phyloP scores from a whole-genome alignment of 371 early-diverging fungal species.

The Capniomyces stellatus region DNA sequence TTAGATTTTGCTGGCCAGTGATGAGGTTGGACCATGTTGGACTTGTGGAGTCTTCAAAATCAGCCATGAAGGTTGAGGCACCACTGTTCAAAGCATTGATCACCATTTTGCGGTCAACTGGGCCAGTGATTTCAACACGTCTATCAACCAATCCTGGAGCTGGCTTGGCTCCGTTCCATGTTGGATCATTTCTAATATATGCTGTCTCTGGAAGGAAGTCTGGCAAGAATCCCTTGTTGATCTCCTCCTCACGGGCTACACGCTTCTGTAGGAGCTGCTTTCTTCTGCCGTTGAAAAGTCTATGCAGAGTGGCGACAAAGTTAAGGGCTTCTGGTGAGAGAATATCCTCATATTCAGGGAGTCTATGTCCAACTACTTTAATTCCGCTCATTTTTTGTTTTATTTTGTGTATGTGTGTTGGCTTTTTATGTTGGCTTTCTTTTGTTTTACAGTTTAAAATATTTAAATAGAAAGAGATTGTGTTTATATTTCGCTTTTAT shows the following conservation, averaged over 20 bases:
- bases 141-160: conserved; percentile 84
- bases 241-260: conserved; percentile 47
- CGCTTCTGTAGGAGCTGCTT: conserved; percentile 56
- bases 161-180: conserved; percentile 75
- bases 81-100: conserved; percentile 92
- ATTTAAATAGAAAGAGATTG: no score
- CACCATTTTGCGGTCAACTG: conserved; percentile 95
- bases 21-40: conserved; percentile 86
- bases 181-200: conserved; percentile 64
- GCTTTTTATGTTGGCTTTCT: no score
- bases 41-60: conserved; percentile 89
- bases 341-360: conserved; percentile 38
- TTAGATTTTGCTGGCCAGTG: conserved; percentile 78
- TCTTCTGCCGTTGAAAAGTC: conserved; percentile 71
- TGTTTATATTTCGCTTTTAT: no score
- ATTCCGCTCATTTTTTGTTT: neutral
- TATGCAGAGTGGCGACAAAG: conserved; percentile 70
- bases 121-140: conserved; percentile 93
- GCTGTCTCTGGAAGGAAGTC: conserved; percentile 85
- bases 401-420: no score
- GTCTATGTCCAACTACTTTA: neutral
- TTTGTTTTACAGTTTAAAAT: no score
- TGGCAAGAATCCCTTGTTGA: conserved; percentile 65
- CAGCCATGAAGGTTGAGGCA: conserved; percentile 88
- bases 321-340: conserved; percentile 58